Evolutionary conservation across 2,329 filamentous ascomycete species (phyloP), one percentile per base, ranked within the genome.

Genomic region (Helminthosporium solani): DNA sequence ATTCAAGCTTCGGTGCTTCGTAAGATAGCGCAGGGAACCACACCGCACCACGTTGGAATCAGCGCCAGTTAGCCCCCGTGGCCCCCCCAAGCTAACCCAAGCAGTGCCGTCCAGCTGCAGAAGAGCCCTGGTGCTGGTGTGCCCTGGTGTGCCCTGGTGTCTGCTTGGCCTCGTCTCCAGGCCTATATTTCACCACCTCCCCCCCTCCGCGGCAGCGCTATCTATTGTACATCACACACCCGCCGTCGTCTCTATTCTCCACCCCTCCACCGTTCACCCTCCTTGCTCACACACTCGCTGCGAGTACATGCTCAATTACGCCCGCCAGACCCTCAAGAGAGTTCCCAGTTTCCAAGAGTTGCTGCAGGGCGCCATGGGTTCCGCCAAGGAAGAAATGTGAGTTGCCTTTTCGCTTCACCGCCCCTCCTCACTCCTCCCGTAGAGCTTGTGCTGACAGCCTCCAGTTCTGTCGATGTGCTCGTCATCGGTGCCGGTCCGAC

Each of bases 401-500:
- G 60, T 46, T 34, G 42, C 39, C 20, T 36, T n/a, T 21, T 33
- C 34, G 45, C 28, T 54, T 61, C 62, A 64, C 63, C 61, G 63
- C 62, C 60, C 35, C 35, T 23, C 35, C 19, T 21, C 35, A 2
- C 11, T 18, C 12, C 28, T 52, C 50, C 59, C 48, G 47, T 40
- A 44, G 20, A 35, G 42, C 46, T 27, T 35, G 40, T 40, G 42
- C 54, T 63, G 56, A 70, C 62, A 25, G 20, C 40, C 21, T 39
- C 37, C 73, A 95, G 90, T 73, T 86, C 90, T 68, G 90, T 97
- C 72, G 94, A 99, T 76, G 87, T 99, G 62, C 89, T 99, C 70
- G 85, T 99, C 74, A 96, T 97, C 78, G 94, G 94, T 70, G 92
- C 92, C 76, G 94, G 94, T 70, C 94, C 94, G 64, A 97, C 94